Evolutionary conservation across 1,139 yeast genomes (phyloP), one percentile per base, ranked within the genome.

Genomic region (Zygosaccharomyces sapae): DNA sequence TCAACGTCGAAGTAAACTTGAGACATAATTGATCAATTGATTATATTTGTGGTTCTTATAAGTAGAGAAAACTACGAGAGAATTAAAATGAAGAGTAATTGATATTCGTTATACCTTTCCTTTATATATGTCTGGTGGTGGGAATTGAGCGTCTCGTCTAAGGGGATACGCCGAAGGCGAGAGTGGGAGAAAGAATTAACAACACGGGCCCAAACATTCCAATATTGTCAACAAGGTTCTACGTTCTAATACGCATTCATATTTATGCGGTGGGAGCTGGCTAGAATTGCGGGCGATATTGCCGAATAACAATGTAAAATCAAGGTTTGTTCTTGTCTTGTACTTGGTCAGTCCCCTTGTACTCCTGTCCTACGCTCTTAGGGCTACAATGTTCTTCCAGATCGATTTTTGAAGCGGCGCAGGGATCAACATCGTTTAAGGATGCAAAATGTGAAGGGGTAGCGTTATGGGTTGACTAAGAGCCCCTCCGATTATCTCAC

Each of bases 1-100:
- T 64, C 66, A 44, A 65, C 62, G 55, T 65, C 68, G 55, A 65
- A 65, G 47, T 52, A 65, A 39, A 65, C 68, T 51, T 65, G 61
- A 44, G 66, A 59, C 68, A 64, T 64, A 40, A 33, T 53, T 45
- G 37, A 31, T 30, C 38, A 13, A 18, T 12, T 31, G 8, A 13
- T 5, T 31, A 10, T n/a, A 13, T 3, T 31, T 31, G 19, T 12
- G 7, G 13, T 31, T 31, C 18, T 31, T 8, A 2, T 13, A 5
- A 31, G 18, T 5, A 22, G 7, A 22, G 2, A 6, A 7, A 5
- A 22, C 25, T 7, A 31, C 18, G 9, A 12, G 13, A 12, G 34
- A 12, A 3, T 12, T 16, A 10, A 12, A 7, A 16, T 31, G 34
- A 16, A 13, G 16, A 31, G 16, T 5, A 31, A 31, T 5, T n/a